A percentile compares a stretch with the other conserved stretches of the same genome.
phyloP scores from a whole-genome alignment of 352 stramenopile species.

The Phytophthora cryptogea region DNA sequence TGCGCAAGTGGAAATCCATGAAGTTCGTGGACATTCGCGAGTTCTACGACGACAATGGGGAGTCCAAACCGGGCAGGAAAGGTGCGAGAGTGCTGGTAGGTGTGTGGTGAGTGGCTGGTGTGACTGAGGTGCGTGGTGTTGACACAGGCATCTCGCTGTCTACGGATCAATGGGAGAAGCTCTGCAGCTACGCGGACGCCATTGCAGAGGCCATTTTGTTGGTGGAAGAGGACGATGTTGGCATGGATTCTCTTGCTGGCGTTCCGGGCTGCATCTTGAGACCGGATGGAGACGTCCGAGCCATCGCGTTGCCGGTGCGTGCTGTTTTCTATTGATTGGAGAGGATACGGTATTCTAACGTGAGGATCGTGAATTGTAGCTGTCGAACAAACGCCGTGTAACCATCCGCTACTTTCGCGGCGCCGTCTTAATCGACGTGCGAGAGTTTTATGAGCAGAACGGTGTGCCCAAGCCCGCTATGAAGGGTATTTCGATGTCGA shows the following conservation, averaged over 20 bases:
- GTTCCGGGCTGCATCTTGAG: conserved; percentile 37
- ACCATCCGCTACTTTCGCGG: conserved; percentile 57
- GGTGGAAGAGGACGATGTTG: conserved; percentile 51
- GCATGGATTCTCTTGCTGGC: conserved; percentile 33
- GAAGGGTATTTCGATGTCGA: conserved; percentile 79
- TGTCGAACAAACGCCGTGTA: conserved; percentile 58
- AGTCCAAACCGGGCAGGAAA: conserved; percentile 76
- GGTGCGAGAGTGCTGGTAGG: conserved; percentile 25
- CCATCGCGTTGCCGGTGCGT: conserved; percentile 61
- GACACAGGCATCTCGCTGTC: conserved; percentile 59
- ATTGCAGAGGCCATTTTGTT: conserved; percentile 50
- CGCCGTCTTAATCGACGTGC: conserved; percentile 60
- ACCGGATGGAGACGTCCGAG: conserved; percentile 41
- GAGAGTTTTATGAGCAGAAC: conserved; percentile 77
- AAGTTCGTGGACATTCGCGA: conserved; percentile 75
- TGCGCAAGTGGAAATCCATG: conserved; percentile 57
- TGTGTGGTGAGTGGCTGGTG: not conserved
- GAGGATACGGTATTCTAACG: conserved; percentile 2
- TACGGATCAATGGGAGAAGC: conserved; percentile 57
- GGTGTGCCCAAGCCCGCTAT: conserved; percentile 65
- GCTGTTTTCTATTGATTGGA: not conserved
- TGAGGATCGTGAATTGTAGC: conserved; percentile 23
- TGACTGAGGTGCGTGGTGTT: conserved; percentile 4
- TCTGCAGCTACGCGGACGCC: conserved; percentile 38
- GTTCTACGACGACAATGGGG: conserved; percentile 72